phyloP scores from a whole-genome alignment of 2,329 filamentous ascomycete genomes.

The Alternaria alternata region DNA sequence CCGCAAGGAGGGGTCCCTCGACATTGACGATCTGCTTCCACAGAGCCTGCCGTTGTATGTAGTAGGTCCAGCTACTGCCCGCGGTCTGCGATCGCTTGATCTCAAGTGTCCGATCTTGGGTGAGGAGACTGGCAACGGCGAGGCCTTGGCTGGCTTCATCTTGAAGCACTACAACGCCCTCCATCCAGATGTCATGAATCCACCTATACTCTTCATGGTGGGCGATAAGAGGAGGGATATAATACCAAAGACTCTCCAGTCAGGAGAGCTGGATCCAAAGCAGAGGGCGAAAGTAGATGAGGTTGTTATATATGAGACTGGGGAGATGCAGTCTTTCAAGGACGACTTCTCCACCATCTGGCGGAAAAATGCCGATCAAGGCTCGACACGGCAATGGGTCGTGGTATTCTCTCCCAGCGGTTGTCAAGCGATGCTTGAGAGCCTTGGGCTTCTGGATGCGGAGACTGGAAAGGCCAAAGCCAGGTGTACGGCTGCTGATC shows the following conservation, averaged over 20 bases:
- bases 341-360: slow-evolving; percentile 67
- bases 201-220: slow-evolving; percentile 82
- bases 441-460: slow-evolving; percentile 57
- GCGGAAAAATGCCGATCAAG: slow-evolving; percentile 51
- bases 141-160: slow-evolving; percentile 79
- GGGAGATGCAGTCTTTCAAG: slow-evolving; percentile 80
- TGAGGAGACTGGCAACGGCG: slow-evolving; percentile 84
- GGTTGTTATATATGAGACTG: slow-evolving; percentile 85
- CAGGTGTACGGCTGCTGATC: neutral
- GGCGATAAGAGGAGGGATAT: slow-evolving; percentile 90
- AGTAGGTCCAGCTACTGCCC: slow-evolving; percentile 81
- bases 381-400: slow-evolving; percentile 67
- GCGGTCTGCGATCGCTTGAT: slow-evolving; percentile 68
- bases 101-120: slow-evolving; percentile 71
- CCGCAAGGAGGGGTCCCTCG: slow-evolving; percentile 43
- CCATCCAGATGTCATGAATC: slow-evolving; percentile 54
- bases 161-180: slow-evolving; percentile 73
- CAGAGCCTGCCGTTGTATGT: slow-evolving; percentile 73
- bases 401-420: slow-evolving; percentile 74
- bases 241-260: slow-evolving; percentile 82
- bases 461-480: slow-evolving; percentile 47
- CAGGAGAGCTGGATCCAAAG: slow-evolving; percentile 57
- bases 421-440: slow-evolving; percentile 67
- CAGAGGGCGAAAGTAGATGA: slow-evolving; percentile 75
- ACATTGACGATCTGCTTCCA: slow-evolving; percentile 51